phyloP scores from a whole-genome alignment of 805 yeast species.

The Candida nemodendra region DNA sequence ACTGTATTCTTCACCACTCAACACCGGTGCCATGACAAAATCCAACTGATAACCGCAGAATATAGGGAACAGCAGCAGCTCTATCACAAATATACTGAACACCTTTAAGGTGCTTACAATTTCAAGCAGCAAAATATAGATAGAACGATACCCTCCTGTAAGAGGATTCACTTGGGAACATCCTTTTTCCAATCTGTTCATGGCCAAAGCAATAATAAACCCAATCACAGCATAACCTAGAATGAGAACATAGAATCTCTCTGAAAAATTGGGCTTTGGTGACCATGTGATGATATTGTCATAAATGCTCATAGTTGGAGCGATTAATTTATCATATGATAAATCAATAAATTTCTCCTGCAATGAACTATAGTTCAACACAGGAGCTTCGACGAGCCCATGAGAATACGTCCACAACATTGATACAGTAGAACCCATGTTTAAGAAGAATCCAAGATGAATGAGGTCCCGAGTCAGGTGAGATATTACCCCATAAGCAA shows the following conservation, averaged over 20 bases:
- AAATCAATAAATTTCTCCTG: background rate
- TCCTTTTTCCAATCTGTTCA: slow-evolving; percentile 28
- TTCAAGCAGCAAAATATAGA: slow-evolving; percentile 54
- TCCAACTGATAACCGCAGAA: slow-evolving; percentile 81
- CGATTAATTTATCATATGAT: background rate
- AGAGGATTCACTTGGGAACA: slow-evolving; percentile 43
- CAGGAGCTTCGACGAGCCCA: too few relatives aligned
- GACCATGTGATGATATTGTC: slow-evolving; percentile 20
- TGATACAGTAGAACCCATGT: background rate
- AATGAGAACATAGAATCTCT: slow-evolving; percentile 16
- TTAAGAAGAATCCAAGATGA: background rate
- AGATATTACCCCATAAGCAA: background rate
- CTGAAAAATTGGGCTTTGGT: slow-evolving; percentile 20
- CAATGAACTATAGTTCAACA: background rate
- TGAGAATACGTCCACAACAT: too few relatives aligned
- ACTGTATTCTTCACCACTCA: slow-evolving; percentile 24
- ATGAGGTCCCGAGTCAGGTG: slow-evolving; percentile 2
- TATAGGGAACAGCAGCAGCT: slow-evolving; percentile 80
- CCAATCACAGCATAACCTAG: slow-evolving; percentile 23
- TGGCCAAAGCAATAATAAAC: slow-evolving; percentile 8
- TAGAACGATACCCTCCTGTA: slow-evolving; percentile 47
- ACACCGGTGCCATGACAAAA: slow-evolving; percentile 61
- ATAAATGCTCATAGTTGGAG: slow-evolving; percentile 12
- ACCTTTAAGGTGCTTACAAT: slow-evolving; percentile 68
- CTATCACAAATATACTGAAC: slow-evolving; percentile 69